These are phyloP conservation scores for Parmelia sp. DNA, from an alignment of 495 filamentous ascomycete genomes.

Conservation along the genomic window DNA sequence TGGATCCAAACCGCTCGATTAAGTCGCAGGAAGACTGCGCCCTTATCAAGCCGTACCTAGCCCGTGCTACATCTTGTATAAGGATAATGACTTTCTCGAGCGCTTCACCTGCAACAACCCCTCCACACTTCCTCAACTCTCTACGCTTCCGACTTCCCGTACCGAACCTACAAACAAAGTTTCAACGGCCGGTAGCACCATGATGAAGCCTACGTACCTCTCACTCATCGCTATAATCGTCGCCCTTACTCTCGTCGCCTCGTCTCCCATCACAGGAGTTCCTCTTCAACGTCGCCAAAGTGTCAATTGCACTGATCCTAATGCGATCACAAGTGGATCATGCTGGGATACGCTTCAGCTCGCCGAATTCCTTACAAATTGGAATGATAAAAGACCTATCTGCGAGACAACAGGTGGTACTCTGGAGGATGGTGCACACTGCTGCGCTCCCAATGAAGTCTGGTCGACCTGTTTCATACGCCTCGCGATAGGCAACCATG, in stretches of 20 bases:
- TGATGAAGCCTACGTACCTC: neutral
- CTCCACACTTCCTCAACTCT: neutral
- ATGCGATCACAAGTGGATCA: neutral
- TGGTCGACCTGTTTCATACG: conserved; percentile 13
- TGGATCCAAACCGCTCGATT: neutral
- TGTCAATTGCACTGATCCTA: conserved; percentile 9
- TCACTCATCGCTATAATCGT: neutral
- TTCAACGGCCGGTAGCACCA: neutral
- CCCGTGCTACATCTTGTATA: neutral
- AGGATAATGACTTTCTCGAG: neutral
- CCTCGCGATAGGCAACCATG: neutral
- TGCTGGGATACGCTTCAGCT: conserved; percentile 6
- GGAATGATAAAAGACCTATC: neutral
- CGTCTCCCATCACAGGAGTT: neutral
- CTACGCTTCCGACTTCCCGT: neutral
- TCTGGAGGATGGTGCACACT: neutral
- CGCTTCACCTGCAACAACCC: neutral
- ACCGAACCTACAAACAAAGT: neutral
- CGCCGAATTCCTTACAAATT: neutral
- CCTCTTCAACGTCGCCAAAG: neutral
- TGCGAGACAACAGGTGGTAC: neutral
- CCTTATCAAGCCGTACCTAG: neutral
- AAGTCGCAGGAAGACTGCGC: neutral
- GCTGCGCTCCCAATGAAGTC: conserved; percentile 1
- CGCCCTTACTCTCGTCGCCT: neutral